A percentile compares a stretch with the other conserved stretches of the same genome.
Evolutionary conservation across 2,329 filamentous ascomycete species (phyloP).

Genomic region (Didymella sp.): DNA sequence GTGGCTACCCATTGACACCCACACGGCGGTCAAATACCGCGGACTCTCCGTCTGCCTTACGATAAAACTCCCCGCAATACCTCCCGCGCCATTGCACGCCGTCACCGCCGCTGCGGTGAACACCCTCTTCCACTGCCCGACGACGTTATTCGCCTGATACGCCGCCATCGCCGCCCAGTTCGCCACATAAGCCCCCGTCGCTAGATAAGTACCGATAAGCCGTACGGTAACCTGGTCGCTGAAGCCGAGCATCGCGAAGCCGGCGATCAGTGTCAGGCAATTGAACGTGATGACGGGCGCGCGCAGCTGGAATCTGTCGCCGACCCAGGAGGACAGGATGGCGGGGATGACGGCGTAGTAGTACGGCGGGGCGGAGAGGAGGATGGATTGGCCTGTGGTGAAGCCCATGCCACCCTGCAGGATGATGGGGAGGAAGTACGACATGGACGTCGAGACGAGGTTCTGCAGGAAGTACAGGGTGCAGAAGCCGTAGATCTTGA

Average conservation of each 20-base stretch:
- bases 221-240: constrained; percentile 65
- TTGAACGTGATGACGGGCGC: constrained; percentile 72
- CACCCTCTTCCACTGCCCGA: constrained; percentile 68
- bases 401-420: constrained; percentile 58
- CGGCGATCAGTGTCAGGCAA: constrained; percentile 65
- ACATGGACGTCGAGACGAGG: constrained; percentile 68
- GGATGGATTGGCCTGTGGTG: constrained; percentile 56
- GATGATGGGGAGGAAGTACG: constrained; percentile 71
- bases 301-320: constrained; percentile 66
- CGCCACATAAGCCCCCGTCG: constrained; percentile 71
- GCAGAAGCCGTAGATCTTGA: constrained; percentile 70
- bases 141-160: constrained; percentile 59
- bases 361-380: constrained; percentile 71
- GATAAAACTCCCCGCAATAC: constrained; percentile 71
- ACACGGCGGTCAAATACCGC: constrained; percentile 69
- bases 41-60: constrained; percentile 68
- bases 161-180: constrained; percentile 72
- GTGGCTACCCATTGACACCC: constrained; percentile 68
- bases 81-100: constrained; percentile 68
- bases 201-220: constrained; percentile 70
- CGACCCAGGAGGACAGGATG: constrained; percentile 66
- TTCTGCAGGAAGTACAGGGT: constrained; percentile 72
- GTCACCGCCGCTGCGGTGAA: constrained; percentile 67
- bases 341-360: constrained; percentile 72
- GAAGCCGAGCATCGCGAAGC: constrained; percentile 72